Base-by-base conservation (phyloP, 2,329 filamentous ascomycete genomes). In the Chalaropsis ovoidea region DNA sequence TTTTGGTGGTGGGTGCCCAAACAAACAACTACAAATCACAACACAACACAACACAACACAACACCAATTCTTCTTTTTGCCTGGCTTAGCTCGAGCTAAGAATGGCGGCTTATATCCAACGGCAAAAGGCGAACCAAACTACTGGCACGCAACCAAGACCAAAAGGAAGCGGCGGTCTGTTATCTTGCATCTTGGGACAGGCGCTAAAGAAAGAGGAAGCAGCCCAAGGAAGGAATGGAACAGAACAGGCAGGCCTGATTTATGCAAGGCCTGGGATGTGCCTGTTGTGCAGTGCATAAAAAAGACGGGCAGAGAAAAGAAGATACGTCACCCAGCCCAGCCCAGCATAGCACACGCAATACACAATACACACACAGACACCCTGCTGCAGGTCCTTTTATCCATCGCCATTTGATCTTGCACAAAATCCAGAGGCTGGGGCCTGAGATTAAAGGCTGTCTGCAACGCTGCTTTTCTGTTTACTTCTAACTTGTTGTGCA, bases 391-490 rank as follows among this genome's bases (percentile, higher is more conserved):
- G 31, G 6, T 31, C 3, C 6, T 31, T 31, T 31, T 31, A 49
- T 49, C n/a, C 17, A 6, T 49, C 10, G 1, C 8, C 52, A 13
- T 31, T 17, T 56, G 22, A 6, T 5, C 22, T 31, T 56, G 52
- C 27, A 31, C 52, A 56, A 27, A 56, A 56, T 8, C 17, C 27
- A 22, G 52, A 56, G 52, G 52, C 52, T 56, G 52, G 52, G 52
- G 7, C 52, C 27, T 31, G 52, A 35, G 52, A 56, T 56, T 35
- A 56, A 31, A 17, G 52, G 22, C 52, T 1, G 22, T 22, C n/a
- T 10, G 45, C 45, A 22, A 19, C 3, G 52, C 6, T n/a, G 8
- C 5, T 56, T 56, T n/a, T 4, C 8, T 56, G 15, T 56, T 31
- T 56, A 31, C 17, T 8, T 8, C 52, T 49, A 49, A 10, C 19